Evolutionary conservation across 2,329 filamentous ascomycete genomes (phyloP), one percentile per base, ranked within the genome.

Genomic region (Calcarisporium arbuscula): DNA sequence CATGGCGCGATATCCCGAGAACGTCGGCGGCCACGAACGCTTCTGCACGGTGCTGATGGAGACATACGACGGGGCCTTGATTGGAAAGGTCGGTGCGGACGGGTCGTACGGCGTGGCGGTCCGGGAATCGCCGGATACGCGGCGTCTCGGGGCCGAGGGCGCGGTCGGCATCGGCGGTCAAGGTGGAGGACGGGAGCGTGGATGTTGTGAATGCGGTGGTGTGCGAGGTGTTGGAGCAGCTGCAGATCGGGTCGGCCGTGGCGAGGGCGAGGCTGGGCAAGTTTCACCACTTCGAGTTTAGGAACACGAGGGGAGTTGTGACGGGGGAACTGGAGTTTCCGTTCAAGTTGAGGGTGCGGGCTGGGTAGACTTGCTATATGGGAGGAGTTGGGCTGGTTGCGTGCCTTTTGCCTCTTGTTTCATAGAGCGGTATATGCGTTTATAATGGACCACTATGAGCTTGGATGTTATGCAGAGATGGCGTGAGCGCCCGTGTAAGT

Each of bases 1-100:
- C 9, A 72, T 70, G 66, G 38, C 48, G 1, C 29, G 25, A 3
- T 43, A 67, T 36, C 64, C 65, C 0, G 61, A 68, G 9, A 49
- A 67, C 37, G 60, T 71, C 2, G 68, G 52, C 0, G 67, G 69
- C 1, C 56, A 66, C 7, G 58, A 51, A 0, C 51, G 67, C 1
- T 72, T 72, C 42, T 71, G 67, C 31, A 72, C 67, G 0, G 42
- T 43, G 7, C 50, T 72, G 2, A 68, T 70, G 65, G 19, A 36
- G 8, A 47, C 48, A 2, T 70, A 60, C 33, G 28, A 42, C 3
- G 63, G 61, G 0, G 19, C 38, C 0, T 34, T 69, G 0, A 55
- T 69, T 23, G 67, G 68, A 2, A 72, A 73, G 40, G 27, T 71
- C 4, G 68, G 68, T 0, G 67, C 68, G 0, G 67, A 71, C 42